phyloP scores from a whole-genome alignment of 1,284 basidiomycete species.

The Ceratobasidium sp. region DNA sequence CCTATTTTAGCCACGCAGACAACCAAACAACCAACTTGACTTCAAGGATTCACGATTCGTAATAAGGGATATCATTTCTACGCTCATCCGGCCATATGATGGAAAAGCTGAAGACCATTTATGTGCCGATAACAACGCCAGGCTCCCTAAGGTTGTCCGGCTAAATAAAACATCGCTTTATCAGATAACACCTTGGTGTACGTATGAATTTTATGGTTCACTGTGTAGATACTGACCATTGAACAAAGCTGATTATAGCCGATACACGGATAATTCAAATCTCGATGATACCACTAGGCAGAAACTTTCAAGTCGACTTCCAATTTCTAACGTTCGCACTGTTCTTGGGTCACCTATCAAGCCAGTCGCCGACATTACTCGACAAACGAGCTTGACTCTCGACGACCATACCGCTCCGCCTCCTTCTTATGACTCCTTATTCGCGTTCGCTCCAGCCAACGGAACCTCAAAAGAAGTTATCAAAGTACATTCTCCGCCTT shows the following conservation, averaged over 20 bases:
- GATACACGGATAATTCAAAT: neutral
- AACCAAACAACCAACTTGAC: too few relatives aligned
- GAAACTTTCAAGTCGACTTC: neutral
- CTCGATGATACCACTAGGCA: neutral
- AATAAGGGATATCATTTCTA: too few relatives aligned
- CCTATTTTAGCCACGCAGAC: too few relatives aligned
- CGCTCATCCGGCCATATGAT: too few relatives aligned
- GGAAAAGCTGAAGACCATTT: too few relatives aligned
- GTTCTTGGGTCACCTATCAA: neutral
- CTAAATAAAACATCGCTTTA: neutral
- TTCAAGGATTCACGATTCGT: too few relatives aligned
- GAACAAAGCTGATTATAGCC: neutral
- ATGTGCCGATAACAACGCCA: too few relatives aligned
- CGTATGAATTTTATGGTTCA: neutral
- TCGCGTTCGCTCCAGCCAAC: neutral
- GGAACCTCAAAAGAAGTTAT: neutral
- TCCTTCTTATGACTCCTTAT: neutral
- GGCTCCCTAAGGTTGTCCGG: too few relatives aligned
- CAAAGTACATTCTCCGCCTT: neutral
- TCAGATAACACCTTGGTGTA: neutral
- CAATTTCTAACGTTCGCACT: neutral
- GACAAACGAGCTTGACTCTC: neutral
- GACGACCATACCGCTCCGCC: neutral
- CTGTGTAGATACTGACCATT: neutral
- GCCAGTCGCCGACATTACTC: neutral